These are phyloP conservation scores for Hypholoma sublateritium DNA, from an alignment of 768 basidiomycete species.

Conservation along the genomic window DNA sequence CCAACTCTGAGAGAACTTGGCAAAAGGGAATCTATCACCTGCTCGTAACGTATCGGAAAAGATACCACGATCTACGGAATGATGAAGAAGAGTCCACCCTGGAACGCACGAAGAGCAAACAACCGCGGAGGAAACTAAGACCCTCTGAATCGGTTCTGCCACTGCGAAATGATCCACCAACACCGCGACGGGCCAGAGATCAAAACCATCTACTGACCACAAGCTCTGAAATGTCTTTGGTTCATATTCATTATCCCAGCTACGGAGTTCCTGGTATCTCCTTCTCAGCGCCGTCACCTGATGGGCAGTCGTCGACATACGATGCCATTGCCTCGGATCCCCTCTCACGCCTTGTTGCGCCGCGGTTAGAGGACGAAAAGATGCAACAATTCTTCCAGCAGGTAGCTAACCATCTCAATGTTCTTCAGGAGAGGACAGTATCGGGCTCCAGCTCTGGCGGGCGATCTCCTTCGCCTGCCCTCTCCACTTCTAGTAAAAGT, in stretches of 20 bases:
- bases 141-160: conserved; percentile 34
- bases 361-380: conserved; percentile 69
- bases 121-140: conserved; percentile 23
- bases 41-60: conserved; percentile 79
- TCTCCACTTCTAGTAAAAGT: conserved; percentile 2
- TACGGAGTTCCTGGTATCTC: conserved; percentile 16
- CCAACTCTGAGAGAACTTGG: conserved; percentile 74
- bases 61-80: conserved; percentile 65
- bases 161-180: conserved; percentile 56
- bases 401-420: conserved; percentile 76
- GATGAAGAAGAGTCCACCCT: conserved; percentile 59
- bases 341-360: conserved; percentile 55
- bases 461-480: background rate
- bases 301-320: conserved; percentile 1
- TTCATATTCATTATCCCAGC: conserved; percentile 17
- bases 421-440: conserved; percentile 54
- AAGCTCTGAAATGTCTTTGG: conserved; percentile 16
- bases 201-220: conserved; percentile 22
- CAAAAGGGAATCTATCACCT: conserved; percentile 96
- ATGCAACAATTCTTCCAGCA: conserved; percentile 87
- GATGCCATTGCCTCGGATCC: conserved; percentile 13
- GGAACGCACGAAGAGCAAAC: conserved; percentile 35
- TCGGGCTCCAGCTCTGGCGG: conserved; percentile 14
- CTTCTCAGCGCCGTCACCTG: conserved; percentile 21
- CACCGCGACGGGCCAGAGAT: conserved; percentile 53